Evolutionary conservation across 2,329 filamentous ascomycete species (phyloP).

Genomic region (Colletotrichum destructivum): DNA sequence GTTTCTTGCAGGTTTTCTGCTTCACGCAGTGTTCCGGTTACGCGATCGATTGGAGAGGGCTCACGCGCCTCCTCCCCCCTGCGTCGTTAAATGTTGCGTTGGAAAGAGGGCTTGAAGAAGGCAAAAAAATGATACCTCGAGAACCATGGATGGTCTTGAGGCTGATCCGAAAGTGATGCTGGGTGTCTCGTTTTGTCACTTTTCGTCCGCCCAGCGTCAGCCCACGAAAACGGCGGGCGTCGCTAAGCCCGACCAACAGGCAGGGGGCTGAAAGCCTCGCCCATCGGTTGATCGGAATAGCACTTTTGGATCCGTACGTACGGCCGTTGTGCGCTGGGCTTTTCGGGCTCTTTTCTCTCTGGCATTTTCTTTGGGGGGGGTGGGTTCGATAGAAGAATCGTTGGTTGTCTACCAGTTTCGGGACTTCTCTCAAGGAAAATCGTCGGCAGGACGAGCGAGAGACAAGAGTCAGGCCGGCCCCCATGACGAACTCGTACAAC

Average conservation of each 20-base stretch:
- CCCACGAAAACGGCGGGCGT: constrained; percentile 25
- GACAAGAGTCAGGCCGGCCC: neutral
- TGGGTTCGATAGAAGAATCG: neutral
- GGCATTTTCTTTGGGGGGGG: neutral
- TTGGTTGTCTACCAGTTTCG: neutral
- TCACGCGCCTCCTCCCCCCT: neutral
- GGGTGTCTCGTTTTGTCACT: neutral
- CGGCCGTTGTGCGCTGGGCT: neutral
- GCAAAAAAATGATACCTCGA: too few relatives aligned
- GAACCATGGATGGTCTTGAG: too few relatives aligned
- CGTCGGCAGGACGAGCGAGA: neutral
- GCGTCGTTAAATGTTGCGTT: constrained; percentile 12
- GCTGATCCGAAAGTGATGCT: constrained; percentile 14
- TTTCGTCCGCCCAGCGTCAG: constrained; percentile 9
- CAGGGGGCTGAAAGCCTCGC: neutral
- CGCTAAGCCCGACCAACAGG: constrained; percentile 8
- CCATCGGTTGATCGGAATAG: neutral
- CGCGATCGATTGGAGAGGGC: constrained; percentile 12
- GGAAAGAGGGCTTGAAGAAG: neutral
- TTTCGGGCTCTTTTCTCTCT: neutral
- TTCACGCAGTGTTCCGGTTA: constrained; percentile 25
- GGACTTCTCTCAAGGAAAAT: neutral
- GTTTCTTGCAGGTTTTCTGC: constrained; percentile 30
- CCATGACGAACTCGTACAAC: constrained; percentile 22
- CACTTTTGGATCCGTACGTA: neutral